Base-by-base conservation (phyloP, 169 alveolate genomes). In the Eimeria tenella region DNA sequence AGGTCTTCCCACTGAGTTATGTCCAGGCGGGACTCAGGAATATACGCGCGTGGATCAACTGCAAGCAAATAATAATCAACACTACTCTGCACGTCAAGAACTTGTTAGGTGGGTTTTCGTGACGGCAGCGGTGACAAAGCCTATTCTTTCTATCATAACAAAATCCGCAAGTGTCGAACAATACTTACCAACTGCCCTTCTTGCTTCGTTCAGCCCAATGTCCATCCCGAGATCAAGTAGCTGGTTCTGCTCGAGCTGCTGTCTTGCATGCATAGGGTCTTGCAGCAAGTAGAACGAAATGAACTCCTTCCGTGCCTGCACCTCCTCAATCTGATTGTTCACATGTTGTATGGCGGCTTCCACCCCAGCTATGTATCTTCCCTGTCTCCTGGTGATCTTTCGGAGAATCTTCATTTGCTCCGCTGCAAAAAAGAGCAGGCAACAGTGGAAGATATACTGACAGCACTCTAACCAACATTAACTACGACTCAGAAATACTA, bases 281-380 rank as follows among this genome's bases (percentile, higher is more conserved):
- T 83, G 91, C 13, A 58, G 79, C 31, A 19, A 3, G 79, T 83
- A 83, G 63, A 31, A 31, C 60, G 91, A 60, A 60, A 83, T 58
- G 25, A 83, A 83, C 79, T 74, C 91, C 53, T 83, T 83, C 58
- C 91, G 17, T 62, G 91, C 68, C 68, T 83, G 79, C 79, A 83
- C 91, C 68, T 83, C 91, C n/a, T 83, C 91, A 70, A 83, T 83
- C 49, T 83, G 91, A 19, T 42, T 63, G 91, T 83, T 83, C 68
- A 83, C 91, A 42, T 83, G 79, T 21, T 83, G 91, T 23, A 83
- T 83, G 79, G 91, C 91, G n/a, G 91, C 77, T 62, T 83, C 91
- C 25, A 83, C 62, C 7, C 91, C 91, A 0, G 91, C 74, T 17
- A 83, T 79, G 62, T 83, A 83, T 31, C 60, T 83, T 19, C 91